Evolutionary conservation across 1,284 basidiomycete species (phyloP), one percentile per base, ranked within the genome.

Genomic region (Ceratobasidium sp.): DNA sequence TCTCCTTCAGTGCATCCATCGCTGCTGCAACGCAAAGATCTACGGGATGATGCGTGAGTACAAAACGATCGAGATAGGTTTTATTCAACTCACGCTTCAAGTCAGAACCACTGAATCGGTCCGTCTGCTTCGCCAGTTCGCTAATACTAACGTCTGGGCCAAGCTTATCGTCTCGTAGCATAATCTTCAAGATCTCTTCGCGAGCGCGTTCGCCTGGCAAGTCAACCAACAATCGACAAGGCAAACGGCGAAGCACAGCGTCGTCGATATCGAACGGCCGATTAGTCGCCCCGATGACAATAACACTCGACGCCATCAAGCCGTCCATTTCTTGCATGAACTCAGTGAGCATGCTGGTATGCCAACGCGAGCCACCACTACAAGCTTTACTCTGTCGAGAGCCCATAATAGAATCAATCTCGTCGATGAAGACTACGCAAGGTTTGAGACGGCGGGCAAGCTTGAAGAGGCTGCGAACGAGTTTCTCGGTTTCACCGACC

Each of bases 291-390:
- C 77, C 68, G 17, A 78, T 73, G 3, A 78, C 77, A 12, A 73
- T 54, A 10, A 56, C 59, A 23, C 68, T 73, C 15, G 77, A 61
- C 15, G 65, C 20, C 28, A 62, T 50, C 13, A 78, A n/a, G n/a
- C 77, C 68, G 61, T 78, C 77, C 73, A 76, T 76, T 38, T 76
- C 62, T 56, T 76, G 71, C 61, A 76, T 76, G 44, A 76, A 76
- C 50, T 99, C 98, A 97, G 98, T 97, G 1, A 99, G 89, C 15
- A 99, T 88, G 0, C 98, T 99, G 64, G 94, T 96, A 38, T 66
- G 44, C 61, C 61, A 68, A 13, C 66, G 66, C 3, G 48, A 28
- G 38, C 33, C 13, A 12, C 56, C 44, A 9, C 59, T 40, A n/a
- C n/a, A 33, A n/a, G 38, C n/a, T 13, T n/a, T 65, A 5, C 57